Conservation (phyloP, 257 asterid species). For the Lithospermum erythrorhizon region DNA sequence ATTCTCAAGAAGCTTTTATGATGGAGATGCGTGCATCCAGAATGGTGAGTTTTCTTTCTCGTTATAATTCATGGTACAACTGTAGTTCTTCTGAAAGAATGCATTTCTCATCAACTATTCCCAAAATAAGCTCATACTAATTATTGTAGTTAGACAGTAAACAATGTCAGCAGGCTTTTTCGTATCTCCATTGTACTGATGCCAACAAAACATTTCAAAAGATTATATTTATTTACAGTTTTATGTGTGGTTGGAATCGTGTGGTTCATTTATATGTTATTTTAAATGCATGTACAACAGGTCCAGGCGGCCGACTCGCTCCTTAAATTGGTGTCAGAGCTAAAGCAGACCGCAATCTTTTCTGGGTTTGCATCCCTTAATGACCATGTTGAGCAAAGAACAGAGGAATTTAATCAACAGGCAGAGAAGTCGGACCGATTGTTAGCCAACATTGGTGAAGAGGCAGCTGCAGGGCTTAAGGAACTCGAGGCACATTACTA, state of each 20-base stretch:
- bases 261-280: not conserved
- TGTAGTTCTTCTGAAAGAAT: not conserved
- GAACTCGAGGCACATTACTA: conserved; percentile 76
- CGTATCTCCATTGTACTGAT: not conserved
- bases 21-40: conserved; percentile 93
- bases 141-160: too few relatives aligned
- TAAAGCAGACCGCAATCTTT: conserved; percentile 83
- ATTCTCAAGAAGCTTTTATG: conserved; percentile 88
- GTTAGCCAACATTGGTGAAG: conserved; percentile 66
- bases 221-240: too few relatives aligned
- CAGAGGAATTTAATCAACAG: conserved; percentile 49
- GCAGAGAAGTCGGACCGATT: conserved; percentile 44
- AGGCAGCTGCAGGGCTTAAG: conserved; percentile 66
- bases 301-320: conserved; percentile 79
- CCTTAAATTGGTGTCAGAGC: conserved; percentile 86
- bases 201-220: not conserved
- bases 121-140: too few relatives aligned
- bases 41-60: conserved; percentile 42
- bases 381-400: conserved; percentile 85
- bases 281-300: conserved; percentile 27
- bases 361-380: conserved; percentile 81
- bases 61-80: not conserved
- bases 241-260: too few relatives aligned
- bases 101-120: not conserved
- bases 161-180: not conserved